These are phyloP conservation scores for Diaporthe australafricana DNA, from an alignment of 2,329 filamentous ascomycete genomes.

Conservation along the genomic window DNA sequence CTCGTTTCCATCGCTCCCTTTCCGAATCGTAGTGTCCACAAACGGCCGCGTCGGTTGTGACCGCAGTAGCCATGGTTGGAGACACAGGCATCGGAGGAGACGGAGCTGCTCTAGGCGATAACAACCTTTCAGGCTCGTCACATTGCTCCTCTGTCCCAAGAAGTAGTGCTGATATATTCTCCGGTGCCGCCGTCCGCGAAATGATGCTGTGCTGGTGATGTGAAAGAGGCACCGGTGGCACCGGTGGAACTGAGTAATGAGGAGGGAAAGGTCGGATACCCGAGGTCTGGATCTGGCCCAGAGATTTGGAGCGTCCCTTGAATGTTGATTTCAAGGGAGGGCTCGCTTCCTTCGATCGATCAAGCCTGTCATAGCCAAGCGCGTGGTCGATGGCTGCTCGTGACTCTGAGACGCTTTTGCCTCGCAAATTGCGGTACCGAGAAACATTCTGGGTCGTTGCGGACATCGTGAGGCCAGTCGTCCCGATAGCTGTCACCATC, in stretches of 20 bases:
- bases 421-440: conserved; percentile 49
- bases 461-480: conserved; percentile 29
- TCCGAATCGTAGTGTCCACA: background rate
- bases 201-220: conserved; percentile 25
- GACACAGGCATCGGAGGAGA: conserved; percentile 22
- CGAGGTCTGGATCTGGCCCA: conserved; percentile 14
- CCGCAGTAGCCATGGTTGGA: conserved; percentile 33
- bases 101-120: conserved; percentile 24
- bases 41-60: conserved; percentile 35
- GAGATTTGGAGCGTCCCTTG: conserved; percentile 37
- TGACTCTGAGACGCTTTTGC: conserved; percentile 46
- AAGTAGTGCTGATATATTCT: background rate
- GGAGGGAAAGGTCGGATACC: background rate
- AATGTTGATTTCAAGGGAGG: conserved; percentile 26
- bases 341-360: background rate
- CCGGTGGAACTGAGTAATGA: conserved; percentile 24
- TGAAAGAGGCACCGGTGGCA: conserved; percentile 33
- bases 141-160: background rate
- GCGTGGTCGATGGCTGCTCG: conserved; percentile 39
- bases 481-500: background rate
- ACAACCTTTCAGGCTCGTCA: background rate
- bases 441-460: conserved; percentile 44
- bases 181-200: conserved; percentile 23
- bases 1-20: conserved; percentile 13
- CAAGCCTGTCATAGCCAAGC: conserved; percentile 32